Evolutionary conservation across 495 filamentous ascomycete species (phyloP), one percentile per base, ranked within the genome.

Genomic region (Rusavskia elegans): DNA sequence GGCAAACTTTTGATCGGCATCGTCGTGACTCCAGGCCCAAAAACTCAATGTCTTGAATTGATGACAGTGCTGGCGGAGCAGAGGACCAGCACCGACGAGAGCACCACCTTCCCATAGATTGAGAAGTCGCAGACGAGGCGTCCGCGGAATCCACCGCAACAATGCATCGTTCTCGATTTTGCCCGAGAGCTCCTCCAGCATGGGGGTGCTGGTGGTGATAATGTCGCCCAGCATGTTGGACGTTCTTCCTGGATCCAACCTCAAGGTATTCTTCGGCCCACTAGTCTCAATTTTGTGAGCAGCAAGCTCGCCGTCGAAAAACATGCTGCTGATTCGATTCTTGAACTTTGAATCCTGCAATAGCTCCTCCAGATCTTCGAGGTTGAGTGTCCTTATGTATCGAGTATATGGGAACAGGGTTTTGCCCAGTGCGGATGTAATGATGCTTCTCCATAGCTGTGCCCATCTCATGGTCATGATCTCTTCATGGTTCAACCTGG

Each of bases 401-500:
- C 72, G 69, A 58, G 77, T 82, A 57, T 90, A 89, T 0, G 82
- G 82, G 54, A 78, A 83, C 29, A 74, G 65, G 0, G 84, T 85
- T 54, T 71, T 63, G 11, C 71, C 76, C 29, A 83, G 50, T 53
- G 79, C 79, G 2, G 85, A 89, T 7, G 79, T 65, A 50, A 85
- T 74, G 48, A 88, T 75, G 7, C 81, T 81, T 35, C 75, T 72
- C 85, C 85, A 89, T 35, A 84, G 64, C 5, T 76, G 68, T 14
- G 78, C 71, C 70, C 79, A 81, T 63, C 74, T 74, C 49, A 61
- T 57, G 45, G 57, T 53, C 58, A 57, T 45, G 59, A 54, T 35
- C 55, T 46, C 32, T 59, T 51, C 45, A 20, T 57, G 50, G 36
- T 30, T 38, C 49, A 38, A 45, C 44, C 44, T 46, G 5, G 44